Percentiles rank a stretch among this genome's conserved stretches.
Conservation (phyloP, 805 yeast species). For the Brettanomyces anomalus region DNA sequence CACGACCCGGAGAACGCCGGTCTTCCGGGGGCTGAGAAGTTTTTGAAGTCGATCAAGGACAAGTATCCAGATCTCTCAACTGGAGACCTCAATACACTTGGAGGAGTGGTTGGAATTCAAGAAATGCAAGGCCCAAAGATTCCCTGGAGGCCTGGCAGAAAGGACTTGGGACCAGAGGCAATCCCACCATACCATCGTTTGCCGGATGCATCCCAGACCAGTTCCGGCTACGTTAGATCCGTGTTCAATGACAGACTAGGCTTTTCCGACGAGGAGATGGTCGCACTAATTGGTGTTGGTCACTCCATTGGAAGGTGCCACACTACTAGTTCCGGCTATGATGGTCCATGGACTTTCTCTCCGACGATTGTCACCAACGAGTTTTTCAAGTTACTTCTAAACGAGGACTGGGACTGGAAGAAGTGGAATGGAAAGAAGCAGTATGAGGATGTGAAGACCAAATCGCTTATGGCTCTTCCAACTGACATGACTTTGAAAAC, state of each 20-base stretch:
- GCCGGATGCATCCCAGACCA: conserved; percentile 40
- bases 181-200: conserved; percentile 42
- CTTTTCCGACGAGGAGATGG: conserved; percentile 38
- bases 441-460: conserved; percentile 52
- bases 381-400: conserved; percentile 46
- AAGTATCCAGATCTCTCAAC: conserved; percentile 53
- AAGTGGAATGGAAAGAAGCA: conserved; percentile 57
- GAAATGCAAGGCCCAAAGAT: conserved; percentile 56
- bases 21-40: conserved; percentile 44
- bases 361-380: conserved; percentile 71
- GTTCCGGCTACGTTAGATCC: conserved; percentile 33
- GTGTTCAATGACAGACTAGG: conserved; percentile 38
- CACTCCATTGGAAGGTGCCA: conserved; percentile 43
- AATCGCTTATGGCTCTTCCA: conserved; percentile 49
- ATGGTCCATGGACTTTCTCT: conserved; percentile 85
- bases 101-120: conserved; percentile 59
- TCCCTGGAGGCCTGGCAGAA: conserved; percentile 47
- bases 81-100: conserved; percentile 66
- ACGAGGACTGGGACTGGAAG: conserved; percentile 50
- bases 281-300: conserved; percentile 36
- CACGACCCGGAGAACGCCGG: conserved; percentile 43
- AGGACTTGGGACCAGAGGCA: conserved; percentile 24
- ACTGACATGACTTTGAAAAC: conserved; percentile 46
- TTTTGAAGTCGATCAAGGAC: conserved; percentile 44
- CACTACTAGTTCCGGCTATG: conserved; percentile 58